Conservation (phyloP, 164 flowering plant species). For the Dillenia suffruticosa region DNA sequence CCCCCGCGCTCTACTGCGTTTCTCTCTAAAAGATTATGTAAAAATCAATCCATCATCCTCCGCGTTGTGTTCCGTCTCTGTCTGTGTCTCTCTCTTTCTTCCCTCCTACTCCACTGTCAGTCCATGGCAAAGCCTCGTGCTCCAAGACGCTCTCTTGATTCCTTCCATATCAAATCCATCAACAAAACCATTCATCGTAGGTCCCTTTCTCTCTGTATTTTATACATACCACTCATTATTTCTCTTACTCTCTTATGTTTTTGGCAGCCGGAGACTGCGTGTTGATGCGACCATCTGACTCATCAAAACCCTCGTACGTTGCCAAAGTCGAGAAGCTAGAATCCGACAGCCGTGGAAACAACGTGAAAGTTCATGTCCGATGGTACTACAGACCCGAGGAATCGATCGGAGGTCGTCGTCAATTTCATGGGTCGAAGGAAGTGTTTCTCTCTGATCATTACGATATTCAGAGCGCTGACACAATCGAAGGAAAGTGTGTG, state of each 20-base stretch:
- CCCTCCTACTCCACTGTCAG: conserved; percentile 1
- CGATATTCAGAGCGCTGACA: conserved; percentile 69
- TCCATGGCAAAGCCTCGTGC: conserved; percentile 61
- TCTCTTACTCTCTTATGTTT: not conserved
- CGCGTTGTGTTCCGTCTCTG: not conserved
- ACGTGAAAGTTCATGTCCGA: conserved; percentile 53
- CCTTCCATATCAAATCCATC: conserved; percentile 56
- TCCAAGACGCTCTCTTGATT: conserved; percentile 47
- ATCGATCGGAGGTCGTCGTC: conserved; percentile 75
- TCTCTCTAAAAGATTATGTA: too few species aligned
- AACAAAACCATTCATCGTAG: conserved; percentile 33
- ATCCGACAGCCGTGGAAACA: conserved; percentile 46
- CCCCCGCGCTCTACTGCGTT: too few species aligned
- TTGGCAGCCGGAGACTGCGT: conserved; percentile 66
- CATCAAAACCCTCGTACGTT: conserved; percentile 64
- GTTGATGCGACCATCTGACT: conserved; percentile 62
- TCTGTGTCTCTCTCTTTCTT: conserved; percentile 5
- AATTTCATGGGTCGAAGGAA: conserved; percentile 80
- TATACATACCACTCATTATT: not conserved
- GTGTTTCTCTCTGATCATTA: conserved; percentile 70
- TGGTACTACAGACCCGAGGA: conserved; percentile 94
- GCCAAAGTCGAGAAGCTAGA: conserved; percentile 71
- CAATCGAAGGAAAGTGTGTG: conserved; percentile 76
- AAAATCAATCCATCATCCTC: too few species aligned
- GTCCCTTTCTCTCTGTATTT: not conserved